Evolutionary conservation across 345 rosid genomes (phyloP).

Genomic region (Psidium guajava): DNA sequence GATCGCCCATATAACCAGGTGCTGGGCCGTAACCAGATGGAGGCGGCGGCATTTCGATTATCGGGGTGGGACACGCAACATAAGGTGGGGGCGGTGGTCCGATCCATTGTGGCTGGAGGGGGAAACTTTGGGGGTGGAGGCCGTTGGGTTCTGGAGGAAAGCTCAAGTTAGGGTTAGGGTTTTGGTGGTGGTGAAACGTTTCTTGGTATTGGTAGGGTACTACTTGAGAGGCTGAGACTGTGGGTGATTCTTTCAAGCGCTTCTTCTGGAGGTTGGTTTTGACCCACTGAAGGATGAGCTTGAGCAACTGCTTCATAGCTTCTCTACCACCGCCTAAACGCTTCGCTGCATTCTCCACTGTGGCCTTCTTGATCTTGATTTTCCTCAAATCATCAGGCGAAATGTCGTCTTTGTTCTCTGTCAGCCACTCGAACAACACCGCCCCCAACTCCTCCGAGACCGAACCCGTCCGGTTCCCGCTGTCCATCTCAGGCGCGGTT

Average conservation of each 20-base stretch:
- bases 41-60: neutral
- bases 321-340: conserved; percentile 89
- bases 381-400: conserved; percentile 85
- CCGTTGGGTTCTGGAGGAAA: conserved; percentile 16
- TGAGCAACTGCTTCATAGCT: conserved; percentile 86
- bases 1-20: conserved; percentile 22
- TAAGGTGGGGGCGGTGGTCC: conserved; percentile 15
- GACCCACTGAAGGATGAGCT: conserved; percentile 96
- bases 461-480: neutral
- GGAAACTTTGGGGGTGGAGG: conserved; percentile 13
- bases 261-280: conserved; percentile 69
- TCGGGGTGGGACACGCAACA: conserved; percentile 14
- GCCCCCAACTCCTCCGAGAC: conserved; percentile 58
- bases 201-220: conserved; percentile 11
- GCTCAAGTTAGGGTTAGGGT: conserved; percentile 17
- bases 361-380: conserved; percentile 87
- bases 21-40: neutral
- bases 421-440: conserved; percentile 90
- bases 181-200: conserved; percentile 38
- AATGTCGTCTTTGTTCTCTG: conserved; percentile 67
- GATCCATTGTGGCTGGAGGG: conserved; percentile 35
- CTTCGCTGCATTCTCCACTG: conserved; percentile 78
- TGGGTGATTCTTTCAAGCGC: conserved; percentile 18
- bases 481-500: neutral
- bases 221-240: neutral